Base-by-base conservation (phyloP, 1,284 basidiomycete species). In the Mycena citricolor region DNA sequence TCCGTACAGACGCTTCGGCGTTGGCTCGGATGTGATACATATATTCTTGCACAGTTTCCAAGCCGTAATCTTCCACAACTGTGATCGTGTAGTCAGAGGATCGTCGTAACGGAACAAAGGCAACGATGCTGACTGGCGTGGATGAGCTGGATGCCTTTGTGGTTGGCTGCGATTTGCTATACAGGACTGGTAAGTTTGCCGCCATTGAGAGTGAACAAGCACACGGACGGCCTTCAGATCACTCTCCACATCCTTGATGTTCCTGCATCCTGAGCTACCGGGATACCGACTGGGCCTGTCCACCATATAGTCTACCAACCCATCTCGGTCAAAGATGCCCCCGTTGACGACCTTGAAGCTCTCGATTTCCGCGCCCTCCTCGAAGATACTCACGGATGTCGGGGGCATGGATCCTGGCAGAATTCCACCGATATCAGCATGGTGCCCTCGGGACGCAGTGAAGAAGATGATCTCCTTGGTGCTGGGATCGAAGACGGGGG, bases 121-220 rank as follows among this genome's bases (percentile, higher is more conserved):
- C n/a, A n/a, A 21, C 30, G 32, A 12, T 10, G 46, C 67, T 54
- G 65, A 89, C 86, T 79, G 32, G 83, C 79, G 58, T 83, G 83
- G 44, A 94, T 80, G 7, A 94, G 73, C 54, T 89, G 84, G 20
- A 89, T 83, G 12, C 93, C 94, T 69, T 97, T 97, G 65, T 95
- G 83, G 62, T 97, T 97, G 13, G 95, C 94, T 0, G 94, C 91
- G 48, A 98, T 89, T 85, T 97, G 94, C 80, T 89, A 45, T n/a
- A 33, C 33, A 37, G 13, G 38, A 21, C 28, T 21, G 23, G 31
- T 34, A 12, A 42, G 37, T 16, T 21, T 14, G 24, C 41, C 42
- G 20, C 37, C 35, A 17, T 22, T 26, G 16, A 21, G 35, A 49
- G 42, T 23, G 20, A 44, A 39, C 10, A 39, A 43, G 14, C 16